Evolutionary conservation across 2,329 filamentous ascomycete species (phyloP), one percentile per base, ranked within the genome.

Genomic region (Colletotrichum coccodes): DNA sequence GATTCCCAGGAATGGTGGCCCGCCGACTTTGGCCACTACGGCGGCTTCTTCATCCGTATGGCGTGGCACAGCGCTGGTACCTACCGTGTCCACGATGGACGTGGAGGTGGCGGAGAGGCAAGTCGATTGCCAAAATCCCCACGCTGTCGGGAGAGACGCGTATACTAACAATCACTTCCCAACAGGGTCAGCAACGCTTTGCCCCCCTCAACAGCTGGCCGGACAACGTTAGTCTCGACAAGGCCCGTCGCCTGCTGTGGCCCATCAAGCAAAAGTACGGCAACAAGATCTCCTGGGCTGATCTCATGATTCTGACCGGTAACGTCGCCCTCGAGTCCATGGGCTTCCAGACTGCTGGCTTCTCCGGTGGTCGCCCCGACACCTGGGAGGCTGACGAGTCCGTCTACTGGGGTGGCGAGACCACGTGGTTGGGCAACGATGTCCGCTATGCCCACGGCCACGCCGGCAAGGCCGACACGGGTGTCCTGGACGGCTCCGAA

Each of bases 251-350:
- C 71, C 87, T 94, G 62, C 83, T 94, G 47, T 94, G 65, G 65
- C 92, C 92, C 64, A 90, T 94, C 82, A 94, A 94, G 87, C 91
- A 93, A 75, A 94, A 94, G 86, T 94, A 94, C 72, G 92, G 92
- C 78, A 89, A 89, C 85, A 93, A 92, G 85, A 92, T 94, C 79
- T 94, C 92, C 0, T 94, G 92, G 92, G 90, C 92, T 28, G 92
- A 94, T 76, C 81, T 94, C 68, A 78, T 91, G 59, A 84, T 94
- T 60, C 86, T 94, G 61, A 87, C 91, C 32, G 92, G 92, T 72
- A 94, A 94, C 77, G 91, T 94, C 14, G 91, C 92, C 49, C 85
- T 94, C 71, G 92, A 94, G 82, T 89, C 87, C 70, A 94, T 93
- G 90, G 92, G 90, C 70, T 87, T 92, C 81, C 87, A 90, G 82